A percentile compares a stretch with the other conserved stretches of the same genome.
Conservation (phyloP, 805 yeast species). For the Yarrowia osloensis region DNA sequence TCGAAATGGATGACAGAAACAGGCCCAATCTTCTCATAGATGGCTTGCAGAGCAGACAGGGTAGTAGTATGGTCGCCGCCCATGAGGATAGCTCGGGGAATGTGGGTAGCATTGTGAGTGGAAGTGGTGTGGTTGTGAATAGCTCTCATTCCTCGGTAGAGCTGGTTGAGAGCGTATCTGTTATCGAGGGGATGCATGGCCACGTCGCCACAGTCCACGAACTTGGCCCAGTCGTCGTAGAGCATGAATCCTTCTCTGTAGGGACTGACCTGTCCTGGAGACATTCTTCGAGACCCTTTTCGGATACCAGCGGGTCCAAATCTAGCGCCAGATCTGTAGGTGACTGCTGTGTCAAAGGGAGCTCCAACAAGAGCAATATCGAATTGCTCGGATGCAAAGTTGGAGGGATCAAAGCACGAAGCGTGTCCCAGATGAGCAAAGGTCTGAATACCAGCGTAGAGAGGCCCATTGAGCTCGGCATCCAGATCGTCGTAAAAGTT, state of each 20-base stretch:
- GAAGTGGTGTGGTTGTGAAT: constrained; percentile 38
- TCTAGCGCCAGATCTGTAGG: constrained; percentile 79
- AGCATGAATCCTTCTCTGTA: constrained; percentile 63
- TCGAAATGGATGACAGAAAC: constrained; percentile 72
- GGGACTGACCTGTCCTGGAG: constrained; percentile 34
- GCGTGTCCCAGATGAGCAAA: constrained; percentile 72
- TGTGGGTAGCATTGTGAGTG: constrained; percentile 45
- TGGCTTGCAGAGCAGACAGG: constrained; percentile 66
- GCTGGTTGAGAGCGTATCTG: constrained; percentile 57
- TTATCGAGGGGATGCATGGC: constrained; percentile 67
- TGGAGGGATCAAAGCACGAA: constrained; percentile 56
- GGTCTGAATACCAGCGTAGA: constrained; percentile 44
- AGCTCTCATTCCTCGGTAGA: constrained; percentile 54
- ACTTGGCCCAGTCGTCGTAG: constrained; percentile 56
- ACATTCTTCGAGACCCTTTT: constrained; percentile 48
- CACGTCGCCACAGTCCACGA: constrained; percentile 66
- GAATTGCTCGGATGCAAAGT: constrained; percentile 43
- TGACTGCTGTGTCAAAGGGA: constrained; percentile 81
- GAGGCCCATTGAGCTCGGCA: constrained; percentile 17
- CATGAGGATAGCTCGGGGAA: constrained; percentile 63
- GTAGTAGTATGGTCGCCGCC: constrained; percentile 83
- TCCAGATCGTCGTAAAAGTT: constrained; percentile 23
- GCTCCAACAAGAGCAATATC: constrained; percentile 78
- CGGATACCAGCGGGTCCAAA: constrained; percentile 63
- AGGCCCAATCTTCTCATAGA: constrained; percentile 59